Percentiles rank a stretch among this genome's conserved stretches.
These are phyloP conservation scores for Coemansia sp. DNA, from an alignment of 192 early-diverging fungal species.

Conservation along the genomic window DNA sequence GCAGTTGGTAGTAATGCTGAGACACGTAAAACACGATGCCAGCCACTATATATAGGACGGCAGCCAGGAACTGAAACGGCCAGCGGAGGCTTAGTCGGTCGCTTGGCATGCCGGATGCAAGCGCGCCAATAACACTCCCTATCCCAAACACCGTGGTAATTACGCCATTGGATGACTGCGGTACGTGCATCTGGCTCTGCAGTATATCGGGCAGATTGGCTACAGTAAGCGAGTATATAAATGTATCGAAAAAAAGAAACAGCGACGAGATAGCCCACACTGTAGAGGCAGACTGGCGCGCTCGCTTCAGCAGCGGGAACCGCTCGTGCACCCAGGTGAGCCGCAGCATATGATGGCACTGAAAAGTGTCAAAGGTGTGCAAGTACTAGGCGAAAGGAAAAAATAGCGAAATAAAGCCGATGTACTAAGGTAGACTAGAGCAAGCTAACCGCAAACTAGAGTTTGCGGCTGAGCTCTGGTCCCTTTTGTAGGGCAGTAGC, in stretches of 20 bases:
- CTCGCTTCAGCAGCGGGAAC: background rate
- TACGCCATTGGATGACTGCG: constrained; percentile 29
- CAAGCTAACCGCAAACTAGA: background rate
- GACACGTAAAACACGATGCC: constrained; percentile 27
- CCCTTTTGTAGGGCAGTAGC: background rate
- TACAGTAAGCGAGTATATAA: constrained; percentile 33
- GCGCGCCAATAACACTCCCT: constrained; percentile 17
- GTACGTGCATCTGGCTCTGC: constrained; percentile 28
- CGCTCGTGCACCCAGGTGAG: constrained; percentile 1
- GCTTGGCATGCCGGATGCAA: constrained; percentile 15
- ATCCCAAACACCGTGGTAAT: constrained; percentile 45
- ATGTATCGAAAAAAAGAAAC: constrained; percentile 39
- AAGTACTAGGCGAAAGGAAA: background rate
- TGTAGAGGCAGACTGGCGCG: constrained; percentile 20
- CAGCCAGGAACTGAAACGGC: constrained; percentile 18
- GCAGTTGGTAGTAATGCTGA: constrained; percentile 29
- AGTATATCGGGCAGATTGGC: constrained; percentile 42
- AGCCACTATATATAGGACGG: constrained; percentile 21
- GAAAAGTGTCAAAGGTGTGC: background rate
- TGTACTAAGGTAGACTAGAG: background rate
- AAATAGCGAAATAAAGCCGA: background rate
- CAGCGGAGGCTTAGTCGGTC: constrained; percentile 17
- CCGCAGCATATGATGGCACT: background rate
- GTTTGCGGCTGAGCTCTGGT: background rate
- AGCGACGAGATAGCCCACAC: constrained; percentile 40